Base-by-base conservation (phyloP, 2,329 filamentous ascomycete species). In the Cladosporium sp. region DNA sequence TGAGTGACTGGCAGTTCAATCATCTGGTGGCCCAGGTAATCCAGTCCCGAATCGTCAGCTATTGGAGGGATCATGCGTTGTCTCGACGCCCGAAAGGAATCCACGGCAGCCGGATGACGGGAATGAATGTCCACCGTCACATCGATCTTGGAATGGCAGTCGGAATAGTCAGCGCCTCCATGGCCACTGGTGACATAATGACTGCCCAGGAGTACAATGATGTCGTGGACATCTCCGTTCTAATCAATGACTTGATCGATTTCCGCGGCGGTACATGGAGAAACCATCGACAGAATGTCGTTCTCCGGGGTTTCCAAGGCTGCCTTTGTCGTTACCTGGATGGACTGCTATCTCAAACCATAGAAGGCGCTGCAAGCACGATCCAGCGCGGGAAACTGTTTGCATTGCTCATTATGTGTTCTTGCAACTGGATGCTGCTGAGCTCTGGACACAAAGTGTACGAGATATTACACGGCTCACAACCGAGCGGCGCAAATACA, bases 221-320 rank as follows among this genome's bases (percentile, higher is more conserved):
- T 7, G 8, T 45, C 2, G 42, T 51, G 9, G 29, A 45, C n/a
- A 30, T 19, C 13, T 13, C 32, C 1, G 42, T 45, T 9, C 12
- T 51, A 11, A 45, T 51, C 34, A 51, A 51, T 18, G 41, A 51
- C 37, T 41, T 51, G 15, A 22, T 51, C 34, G 41, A 47, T 36
- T 51, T 51, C 15, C 49, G 49, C 12, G 49, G 42, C 7, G 49
- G 47, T 29, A 51, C 42, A 1, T 51, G 41, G 49, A 27, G 49
- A 6, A 51, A 39, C n/a, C 49, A 51, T 22, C 32, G 49, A 12
- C 41, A 51, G 2, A 51, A 47, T 13, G 41, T 51, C 11, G 34
- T 51, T 15, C 49, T 51, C 20, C 41, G 22, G 7, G 49, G 32
- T 12, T 20, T 45, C 1, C 32, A 41, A 13, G 49, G 49, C 7